These are phyloP conservation scores for Leishmania tarentolae DNA, from an alignment of 208 protist species.

Conservation along the genomic window DNA sequence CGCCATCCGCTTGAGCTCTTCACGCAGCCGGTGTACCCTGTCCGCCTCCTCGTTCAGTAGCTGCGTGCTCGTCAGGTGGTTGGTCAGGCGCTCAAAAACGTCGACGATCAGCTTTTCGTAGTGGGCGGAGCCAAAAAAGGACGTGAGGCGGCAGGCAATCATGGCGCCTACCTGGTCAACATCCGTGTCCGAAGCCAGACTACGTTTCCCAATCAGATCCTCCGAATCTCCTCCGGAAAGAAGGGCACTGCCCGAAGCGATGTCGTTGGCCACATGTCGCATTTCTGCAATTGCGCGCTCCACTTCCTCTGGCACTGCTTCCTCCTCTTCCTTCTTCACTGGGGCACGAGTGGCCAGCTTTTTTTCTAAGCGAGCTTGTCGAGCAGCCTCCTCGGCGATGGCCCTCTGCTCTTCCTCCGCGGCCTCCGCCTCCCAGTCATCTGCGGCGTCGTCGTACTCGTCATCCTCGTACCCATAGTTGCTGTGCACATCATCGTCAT, in stretches of 20 bases:
- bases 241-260: conserved; percentile 35
- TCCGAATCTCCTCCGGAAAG: conserved; percentile 29
- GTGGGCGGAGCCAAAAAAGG: conserved; percentile 36
- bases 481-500: conserved; percentile 47
- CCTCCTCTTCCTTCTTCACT: conserved; percentile 40
- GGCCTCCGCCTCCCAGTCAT: conserved; percentile 87
- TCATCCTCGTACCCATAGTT: conserved; percentile 43
- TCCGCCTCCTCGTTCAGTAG: conserved; percentile 48
- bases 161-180: conserved; percentile 44
- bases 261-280: conserved; percentile 60
- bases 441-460: conserved; percentile 79
- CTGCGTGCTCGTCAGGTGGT: conserved; percentile 43
- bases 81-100: conserved; percentile 53
- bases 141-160: conserved; percentile 62
- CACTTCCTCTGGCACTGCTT: conserved; percentile 57
- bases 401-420: conserved; percentile 63
- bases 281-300: conserved; percentile 54
- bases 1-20: conserved; percentile 49
- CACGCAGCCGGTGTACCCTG: conserved; percentile 45
- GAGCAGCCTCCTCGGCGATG: conserved; percentile 47
- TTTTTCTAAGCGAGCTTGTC: conserved; percentile 56
- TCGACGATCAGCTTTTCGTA: conserved; percentile 54
- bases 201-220: conserved; percentile 50
- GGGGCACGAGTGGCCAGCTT: conserved; percentile 67
- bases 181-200: conserved; percentile 37